phyloP scores from a whole-genome alignment of 2,329 filamentous ascomycete genomes.

The Phyllosticta paracitricarpa region DNA sequence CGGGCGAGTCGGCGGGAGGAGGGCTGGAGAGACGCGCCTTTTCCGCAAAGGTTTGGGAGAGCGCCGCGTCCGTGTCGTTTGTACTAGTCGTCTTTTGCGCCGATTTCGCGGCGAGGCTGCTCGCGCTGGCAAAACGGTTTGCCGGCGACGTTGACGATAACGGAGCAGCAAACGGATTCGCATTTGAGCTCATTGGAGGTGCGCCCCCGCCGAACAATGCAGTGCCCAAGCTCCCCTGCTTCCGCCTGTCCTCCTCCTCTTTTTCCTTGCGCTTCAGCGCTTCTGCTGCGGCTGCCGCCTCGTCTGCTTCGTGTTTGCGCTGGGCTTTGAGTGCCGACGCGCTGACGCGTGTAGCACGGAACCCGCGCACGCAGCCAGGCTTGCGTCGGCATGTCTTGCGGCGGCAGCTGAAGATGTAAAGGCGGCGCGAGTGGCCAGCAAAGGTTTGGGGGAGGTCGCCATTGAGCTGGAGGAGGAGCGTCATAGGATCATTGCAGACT shows the following conservation, averaged over 20 bases:
- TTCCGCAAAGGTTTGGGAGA: conserved; percentile 67
- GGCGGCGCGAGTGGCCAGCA: conserved; percentile 71
- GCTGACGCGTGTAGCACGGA: conserved; percentile 55
- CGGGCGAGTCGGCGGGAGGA: conserved; percentile 17
- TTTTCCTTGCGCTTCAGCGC: conserved; percentile 8
- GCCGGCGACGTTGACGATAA: conserved; percentile 13
- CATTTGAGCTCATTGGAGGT: conserved; percentile 16
- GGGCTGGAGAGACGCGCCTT: conserved; percentile 47
- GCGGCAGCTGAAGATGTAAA: conserved; percentile 80
- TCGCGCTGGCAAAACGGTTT: conserved; percentile 44
- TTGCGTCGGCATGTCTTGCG: conserved; percentile 71
- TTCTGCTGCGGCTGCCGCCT: conserved; percentile 16
- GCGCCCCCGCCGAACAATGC: conserved; percentile 59
- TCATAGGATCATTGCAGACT: conserved; percentile 74
- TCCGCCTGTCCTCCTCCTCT: conserved; percentile 21
- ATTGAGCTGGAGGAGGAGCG: conserved; percentile 80
- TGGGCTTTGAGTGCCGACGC: conserved; percentile 14
- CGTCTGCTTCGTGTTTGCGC: conserved; percentile 13
- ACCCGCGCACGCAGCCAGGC: conserved; percentile 66
- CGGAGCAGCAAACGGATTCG: conserved; percentile 51
- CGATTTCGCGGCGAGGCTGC: conserved; percentile 31
- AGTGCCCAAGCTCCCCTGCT: conserved; percentile 44
- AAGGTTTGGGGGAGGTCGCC: conserved; percentile 81
- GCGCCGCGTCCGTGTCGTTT: conserved; percentile 34
- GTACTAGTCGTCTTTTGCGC: conserved; percentile 23